Evolutionary conservation across 192 early-diverging fungal species (phyloP), one percentile per base, ranked within the genome.

Genomic region (Coemansia reversa): DNA sequence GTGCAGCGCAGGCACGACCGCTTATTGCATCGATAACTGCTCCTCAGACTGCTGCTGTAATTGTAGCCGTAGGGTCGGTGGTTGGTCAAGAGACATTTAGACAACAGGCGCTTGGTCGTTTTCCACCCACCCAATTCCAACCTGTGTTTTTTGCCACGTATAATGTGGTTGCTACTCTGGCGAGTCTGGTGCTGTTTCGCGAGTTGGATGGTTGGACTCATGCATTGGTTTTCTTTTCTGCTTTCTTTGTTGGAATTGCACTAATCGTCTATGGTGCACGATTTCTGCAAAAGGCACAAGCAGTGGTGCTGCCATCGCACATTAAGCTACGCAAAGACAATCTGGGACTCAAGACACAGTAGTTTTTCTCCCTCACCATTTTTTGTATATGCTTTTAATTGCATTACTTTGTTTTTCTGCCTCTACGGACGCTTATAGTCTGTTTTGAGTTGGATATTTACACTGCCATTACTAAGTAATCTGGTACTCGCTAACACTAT

Each of bases 101-200:
- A 30, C 79, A 82, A 59, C 70, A 76, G 65, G 79, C 79, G 55
- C 67, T 82, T 67, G 79, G 79, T 39, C 63, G 60, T 39, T 82
- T 66, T 60, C 54, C 79, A 45, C 74, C 74, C 4, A 72, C 76
- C 70, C 66, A 76, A 62, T 76, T 82, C 55, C 79, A 82, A 70
- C 79, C 79, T 0, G 74, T 82, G 63, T 82, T 82, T 55, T 82
- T 82, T 65, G 79, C 79, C 45, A 74, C 74, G 7, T 82, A 63
- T 60, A 82, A 82, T 55, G 71, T 76, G 30, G 64, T 74, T 12
- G 79, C 79, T 8, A 76, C 74, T 50, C 70, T 76, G 24, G 32
- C 71, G 4, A 66, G 79, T 0, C 65, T 82, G 24, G 16, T 70
- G 48, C 74, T 82, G 65, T 82, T 82, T 52, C 53, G 62, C 16